A percentile compares a stretch with the other conserved stretches of the same genome.
Conservation (phyloP, 192 early-diverging fungal species). For the Diversispora eburnea region DNA sequence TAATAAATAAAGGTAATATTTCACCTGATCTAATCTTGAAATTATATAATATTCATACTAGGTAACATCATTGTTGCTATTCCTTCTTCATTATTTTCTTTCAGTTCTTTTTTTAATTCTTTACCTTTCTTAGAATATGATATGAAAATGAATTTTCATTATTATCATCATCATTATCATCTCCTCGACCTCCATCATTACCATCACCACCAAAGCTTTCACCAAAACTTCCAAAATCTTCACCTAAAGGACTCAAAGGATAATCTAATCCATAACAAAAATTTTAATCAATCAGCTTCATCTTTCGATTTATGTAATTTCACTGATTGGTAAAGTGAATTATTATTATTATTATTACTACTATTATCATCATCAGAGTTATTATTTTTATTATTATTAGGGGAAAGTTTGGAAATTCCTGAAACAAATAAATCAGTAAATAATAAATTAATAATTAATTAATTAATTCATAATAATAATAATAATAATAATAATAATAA, state of each 20-base stretch:
- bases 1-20: background rate
- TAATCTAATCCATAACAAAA: slow-evolving; percentile 18
- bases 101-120: background rate
- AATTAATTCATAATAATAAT: background rate
- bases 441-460: background rate
- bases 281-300: slow-evolving; percentile 23
- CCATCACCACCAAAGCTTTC: background rate
- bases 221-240: background rate
- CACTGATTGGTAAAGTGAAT: background rate
- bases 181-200: background rate
- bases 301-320: slow-evolving; percentile 2
- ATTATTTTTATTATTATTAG: too few species aligned
- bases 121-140: background rate
- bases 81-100: background rate
- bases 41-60: slow-evolving; percentile 9
- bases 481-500: too few species aligned
- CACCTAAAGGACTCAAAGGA: background rate
- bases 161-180: background rate
- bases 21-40: slow-evolving; percentile 22
- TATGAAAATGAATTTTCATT: too few species aligned
- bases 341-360: background rate
- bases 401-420: too few species aligned
- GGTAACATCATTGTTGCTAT: background rate
- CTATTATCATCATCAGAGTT: background rate
- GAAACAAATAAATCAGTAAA: too few species aligned